Conservation (phyloP, 1,284 basidiomycete species). For the Sporisorium exsertum region DNA sequence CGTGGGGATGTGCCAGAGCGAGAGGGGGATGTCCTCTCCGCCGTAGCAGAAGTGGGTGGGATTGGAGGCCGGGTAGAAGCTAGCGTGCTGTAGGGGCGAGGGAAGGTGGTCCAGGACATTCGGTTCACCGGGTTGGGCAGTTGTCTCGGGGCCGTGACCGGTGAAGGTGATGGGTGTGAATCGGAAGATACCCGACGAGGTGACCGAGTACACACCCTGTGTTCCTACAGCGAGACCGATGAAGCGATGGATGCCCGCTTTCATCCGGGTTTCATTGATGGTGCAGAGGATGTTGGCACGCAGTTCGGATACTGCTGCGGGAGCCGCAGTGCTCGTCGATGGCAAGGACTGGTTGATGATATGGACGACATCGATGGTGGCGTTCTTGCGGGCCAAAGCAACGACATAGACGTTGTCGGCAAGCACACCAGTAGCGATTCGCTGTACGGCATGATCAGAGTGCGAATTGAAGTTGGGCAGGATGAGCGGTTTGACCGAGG, state of each 20-base stretch:
- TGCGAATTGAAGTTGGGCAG: conserved; percentile 48
- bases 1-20: conserved; percentile 51
- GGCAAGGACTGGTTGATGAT: conserved; percentile 29
- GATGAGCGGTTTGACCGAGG: conserved; percentile 33
- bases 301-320: conserved; percentile 15
- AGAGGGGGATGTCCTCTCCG: conserved; percentile 59
- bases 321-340: conserved; percentile 19
- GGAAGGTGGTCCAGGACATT: conserved; percentile 38
- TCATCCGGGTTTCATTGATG: conserved; percentile 49
- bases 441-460: conserved; percentile 45
- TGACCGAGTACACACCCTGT: conserved; percentile 49
- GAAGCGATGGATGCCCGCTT: conserved; percentile 57
- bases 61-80: conserved; percentile 48
- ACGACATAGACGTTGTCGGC: conserved; percentile 33
- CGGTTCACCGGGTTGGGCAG: conserved; percentile 14
- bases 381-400: conserved; percentile 57
- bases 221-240: conserved; percentile 52
- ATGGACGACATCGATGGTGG: conserved; percentile 54
- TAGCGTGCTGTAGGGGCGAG: conserved; percentile 50
- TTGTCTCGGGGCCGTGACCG: background rate
- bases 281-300: conserved; percentile 44
- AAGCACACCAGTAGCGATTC: conserved; percentile 45
- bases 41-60: conserved; percentile 59
- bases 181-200: conserved; percentile 52
- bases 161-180: conserved; percentile 35